A percentile compares a stretch with the other conserved stretches of the same genome.
phyloP scores from a whole-genome alignment of 768 basidiomycete genomes.

The Hypholoma fasciculare region DNA sequence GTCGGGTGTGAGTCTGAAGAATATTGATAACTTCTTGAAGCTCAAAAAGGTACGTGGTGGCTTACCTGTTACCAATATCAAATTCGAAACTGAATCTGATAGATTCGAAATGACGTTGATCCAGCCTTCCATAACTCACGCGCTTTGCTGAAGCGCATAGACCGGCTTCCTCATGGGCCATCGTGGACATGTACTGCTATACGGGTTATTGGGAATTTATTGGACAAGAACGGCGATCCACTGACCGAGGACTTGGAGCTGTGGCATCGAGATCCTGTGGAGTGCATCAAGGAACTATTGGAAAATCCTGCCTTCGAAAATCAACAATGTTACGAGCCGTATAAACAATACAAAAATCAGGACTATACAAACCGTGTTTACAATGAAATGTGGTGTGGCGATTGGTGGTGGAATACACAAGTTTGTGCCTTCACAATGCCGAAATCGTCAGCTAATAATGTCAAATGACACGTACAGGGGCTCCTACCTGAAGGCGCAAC shows the following conservation, averaged over 20 bases:
- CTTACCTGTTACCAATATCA: background rate
- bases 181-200: constrained; percentile 23
- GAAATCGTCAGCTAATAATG: background rate
- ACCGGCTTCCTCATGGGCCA: constrained; percentile 22
- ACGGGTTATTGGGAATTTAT: constrained; percentile 12
- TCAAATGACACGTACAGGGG: constrained; percentile 9
- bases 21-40: constrained; percentile 31
- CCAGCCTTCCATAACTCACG: constrained; percentile 26
- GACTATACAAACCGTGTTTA: constrained; percentile 13
- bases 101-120: constrained; percentile 16
- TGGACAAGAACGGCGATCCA: background rate
- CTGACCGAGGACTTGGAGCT: constrained; percentile 2
- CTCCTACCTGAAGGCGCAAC: constrained; percentile 22
- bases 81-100: background rate
- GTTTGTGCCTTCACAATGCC: constrained; percentile 10
- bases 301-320: constrained; percentile 30
- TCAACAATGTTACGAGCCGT: constrained; percentile 26
- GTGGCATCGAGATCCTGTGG: constrained; percentile 20
- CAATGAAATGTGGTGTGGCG: constrained; percentile 22
- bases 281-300: constrained; percentile 35
- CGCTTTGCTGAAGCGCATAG: constrained; percentile 22
- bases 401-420: constrained; percentile 35
- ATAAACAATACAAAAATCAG: constrained; percentile 17
- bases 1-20: constrained; percentile 23
- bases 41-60: constrained; percentile 22